phyloP scores from a whole-genome alignment of 805 yeast genomes.

The Spathaspora girioi region DNA sequence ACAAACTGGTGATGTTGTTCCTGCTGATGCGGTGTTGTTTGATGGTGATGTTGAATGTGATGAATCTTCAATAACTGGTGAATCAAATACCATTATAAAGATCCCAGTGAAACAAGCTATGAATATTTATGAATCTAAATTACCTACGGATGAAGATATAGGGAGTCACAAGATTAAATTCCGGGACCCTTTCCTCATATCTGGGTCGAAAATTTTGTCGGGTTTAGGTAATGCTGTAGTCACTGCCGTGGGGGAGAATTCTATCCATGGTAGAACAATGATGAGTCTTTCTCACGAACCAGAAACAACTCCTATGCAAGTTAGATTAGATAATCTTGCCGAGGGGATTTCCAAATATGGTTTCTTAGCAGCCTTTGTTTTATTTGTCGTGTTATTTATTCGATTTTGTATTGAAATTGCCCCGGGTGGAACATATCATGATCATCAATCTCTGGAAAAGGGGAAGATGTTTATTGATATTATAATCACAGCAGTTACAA shows the following conservation, averaged over 20 bases:
- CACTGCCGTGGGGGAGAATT: slow-evolving; percentile 86
- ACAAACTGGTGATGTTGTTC: slow-evolving; percentile 92
- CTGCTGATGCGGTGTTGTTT: slow-evolving; percentile 80
- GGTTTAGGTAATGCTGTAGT: slow-evolving; percentile 86
- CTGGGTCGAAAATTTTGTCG: slow-evolving; percentile 83
- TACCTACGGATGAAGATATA: slow-evolving; percentile 33
- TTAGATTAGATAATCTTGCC: slow-evolving; percentile 74
- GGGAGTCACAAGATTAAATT: slow-evolving; percentile 38
- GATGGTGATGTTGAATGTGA: slow-evolving; percentile 82
- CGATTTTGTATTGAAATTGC: slow-evolving; percentile 67
- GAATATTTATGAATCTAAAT: slow-evolving; percentile 22
- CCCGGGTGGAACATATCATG: slow-evolving; percentile 43
- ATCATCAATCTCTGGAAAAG: slow-evolving; percentile 60
- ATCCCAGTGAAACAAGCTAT: slow-evolving; percentile 47
- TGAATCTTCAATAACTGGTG: slow-evolving; percentile 93
- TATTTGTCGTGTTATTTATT: slow-evolving; percentile 75
- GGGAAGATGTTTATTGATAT: slow-evolving; percentile 83
- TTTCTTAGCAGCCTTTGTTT: slow-evolving; percentile 73
- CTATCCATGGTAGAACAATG: slow-evolving; percentile 92
- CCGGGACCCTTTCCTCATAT: slow-evolving; percentile 80
- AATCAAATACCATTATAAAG: slow-evolving; percentile 78
- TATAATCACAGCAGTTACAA: slow-evolving; percentile 85
- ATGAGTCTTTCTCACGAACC: slow-evolving; percentile 68
- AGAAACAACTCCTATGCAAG: slow-evolving; percentile 87
- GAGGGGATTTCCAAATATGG: slow-evolving; percentile 96